phyloP scores from a whole-genome alignment of 129 eudicot genomes.

The Sambucus nigra region DNA sequence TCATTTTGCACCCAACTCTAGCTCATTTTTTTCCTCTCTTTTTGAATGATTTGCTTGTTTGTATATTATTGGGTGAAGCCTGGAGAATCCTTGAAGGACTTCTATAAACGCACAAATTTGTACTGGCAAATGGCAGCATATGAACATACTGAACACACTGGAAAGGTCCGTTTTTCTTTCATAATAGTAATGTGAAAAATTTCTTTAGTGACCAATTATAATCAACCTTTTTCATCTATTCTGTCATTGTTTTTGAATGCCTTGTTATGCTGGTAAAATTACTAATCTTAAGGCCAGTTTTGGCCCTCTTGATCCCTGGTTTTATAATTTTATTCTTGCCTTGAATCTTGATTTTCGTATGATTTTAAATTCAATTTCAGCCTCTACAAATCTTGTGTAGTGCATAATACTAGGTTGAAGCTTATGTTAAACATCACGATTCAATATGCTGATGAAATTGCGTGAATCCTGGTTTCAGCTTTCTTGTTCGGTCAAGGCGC shows the following conservation, averaged over 20 bases:
- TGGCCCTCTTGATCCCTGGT: no score
- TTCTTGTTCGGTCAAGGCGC: no score
- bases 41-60: background rate
- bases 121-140: constrained; percentile 99
- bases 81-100: constrained; percentile 87
- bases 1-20: background rate
- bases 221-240: no score
- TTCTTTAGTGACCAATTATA: background rate
- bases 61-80: constrained; percentile 37
- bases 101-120: constrained; percentile 82
- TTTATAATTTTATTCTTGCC: no score
- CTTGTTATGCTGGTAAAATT: background rate
- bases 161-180: constrained; percentile 51
- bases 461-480: no score
- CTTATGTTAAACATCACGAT: no score
- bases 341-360: no score
- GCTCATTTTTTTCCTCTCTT: background rate
- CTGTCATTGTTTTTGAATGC: background rate
- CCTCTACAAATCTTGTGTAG: no score
- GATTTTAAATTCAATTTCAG: no score
- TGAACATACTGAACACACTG: constrained; percentile 97
- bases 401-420: no score
- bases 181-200: background rate
- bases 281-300: no score
- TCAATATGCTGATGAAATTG: no score